Conservation (phyloP, 345 rosid species). For the Cardamine resedifolia region DNA sequence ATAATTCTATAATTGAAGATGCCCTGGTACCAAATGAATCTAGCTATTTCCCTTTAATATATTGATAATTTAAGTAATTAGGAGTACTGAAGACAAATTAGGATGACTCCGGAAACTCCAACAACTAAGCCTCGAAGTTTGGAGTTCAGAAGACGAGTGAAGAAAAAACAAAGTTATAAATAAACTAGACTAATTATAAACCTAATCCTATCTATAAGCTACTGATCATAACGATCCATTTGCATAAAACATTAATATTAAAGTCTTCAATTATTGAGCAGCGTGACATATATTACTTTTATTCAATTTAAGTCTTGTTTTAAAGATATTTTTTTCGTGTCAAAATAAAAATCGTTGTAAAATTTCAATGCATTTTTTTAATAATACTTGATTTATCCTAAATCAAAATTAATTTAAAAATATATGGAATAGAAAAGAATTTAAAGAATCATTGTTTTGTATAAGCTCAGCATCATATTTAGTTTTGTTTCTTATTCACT, state of each 20-base stretch:
- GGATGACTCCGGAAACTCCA: slow-evolving; percentile 37
- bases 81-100: slow-evolving; percentile 18
- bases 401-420: too few species aligned
- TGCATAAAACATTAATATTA: not conserved
- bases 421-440: too few species aligned
- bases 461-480: too few species aligned
- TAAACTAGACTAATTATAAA: slow-evolving; percentile 24
- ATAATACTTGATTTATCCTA: too few species aligned
- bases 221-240: slow-evolving; percentile 23
- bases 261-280: slow-evolving; percentile 27
- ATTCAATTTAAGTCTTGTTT: not conserved
- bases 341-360: too few species aligned
- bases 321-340: too few species aligned
- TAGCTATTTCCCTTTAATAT: slow-evolving; percentile 1
- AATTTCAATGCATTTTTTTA: too few species aligned
- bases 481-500: too few species aligned
- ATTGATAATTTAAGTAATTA: slow-evolving; percentile 22
- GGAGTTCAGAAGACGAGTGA: slow-evolving; percentile 30
- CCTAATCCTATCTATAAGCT: slow-evolving; percentile 32
- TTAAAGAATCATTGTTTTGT: too few species aligned
- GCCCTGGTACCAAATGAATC: slow-evolving; percentile 8
- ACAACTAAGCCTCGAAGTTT: slow-evolving; percentile 40
- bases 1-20: slow-evolving; percentile 10
- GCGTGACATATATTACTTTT: not conserved
- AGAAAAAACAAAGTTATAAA: slow-evolving; percentile 8